Base-by-base conservation (phyloP, 2,329 filamentous ascomycete species). In the Coniella lustricola region DNA sequence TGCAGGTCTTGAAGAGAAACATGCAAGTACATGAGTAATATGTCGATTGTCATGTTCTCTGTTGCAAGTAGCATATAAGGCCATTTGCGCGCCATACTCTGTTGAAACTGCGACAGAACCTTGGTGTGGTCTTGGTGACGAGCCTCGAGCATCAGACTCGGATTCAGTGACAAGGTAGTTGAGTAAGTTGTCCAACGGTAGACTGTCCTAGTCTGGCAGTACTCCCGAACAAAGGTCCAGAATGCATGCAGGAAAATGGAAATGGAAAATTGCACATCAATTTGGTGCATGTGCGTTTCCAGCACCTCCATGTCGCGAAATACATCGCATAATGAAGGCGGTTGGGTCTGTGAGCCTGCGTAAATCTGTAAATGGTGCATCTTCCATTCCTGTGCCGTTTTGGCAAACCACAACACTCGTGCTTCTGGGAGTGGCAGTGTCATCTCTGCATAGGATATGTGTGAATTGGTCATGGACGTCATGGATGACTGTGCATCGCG, bases 381-480 rank as follows among this genome's bases (percentile, higher is more conserved):
- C 60, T 84, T 85, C 84, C 85, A 89, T 52, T 81, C 75, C 16
- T 67, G 59, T 2, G 84, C 81, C 0, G 74, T 75, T 25, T 74
- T 72, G 2, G 85, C 84, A 41, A 78, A 73, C 85, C 85, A 90
- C 2, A 89, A 62, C 12, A 76, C 71, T 46, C 75, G 72, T 0
- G 77, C 68, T 51, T 76, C 77, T 0, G 85, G 84, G 0, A 89
- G 63, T 1, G 83, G 82, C 3, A 87, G 65, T 3, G 77, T 77
- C 42, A 88, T 66, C 57, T 88, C 85, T 0, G 81, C 74, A 57
- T 86, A 88, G 0, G 83, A 84, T 54, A 87, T 78, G 17, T 80
- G 67, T 0, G 82, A 81, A 50, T 77, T 82, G 18, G 76, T 79
- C 46, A 85, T 69, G 3, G 84, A 71, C 1, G 80, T 78, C 67